A percentile compares a stretch with the other conserved stretches of the same genome.
Evolutionary conservation across 495 filamentous ascomycete species (phyloP).

Genomic region (Pyrenula aspistea): DNA sequence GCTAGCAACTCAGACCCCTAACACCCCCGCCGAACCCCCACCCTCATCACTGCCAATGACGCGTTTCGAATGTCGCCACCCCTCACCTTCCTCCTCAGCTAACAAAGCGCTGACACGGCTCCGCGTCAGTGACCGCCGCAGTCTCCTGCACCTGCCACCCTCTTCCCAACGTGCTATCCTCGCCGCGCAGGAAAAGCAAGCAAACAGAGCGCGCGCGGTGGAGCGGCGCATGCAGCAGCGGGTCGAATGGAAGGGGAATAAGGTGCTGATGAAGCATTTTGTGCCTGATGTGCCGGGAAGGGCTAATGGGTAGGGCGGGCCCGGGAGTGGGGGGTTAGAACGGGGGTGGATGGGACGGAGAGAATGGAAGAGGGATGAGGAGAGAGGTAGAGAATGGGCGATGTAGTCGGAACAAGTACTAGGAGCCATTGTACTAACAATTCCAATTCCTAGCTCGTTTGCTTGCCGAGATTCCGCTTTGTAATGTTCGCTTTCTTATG

Average conservation of each 20-base stretch:
- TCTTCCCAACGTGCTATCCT: conserved; percentile 18
- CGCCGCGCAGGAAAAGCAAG: conserved; percentile 14
- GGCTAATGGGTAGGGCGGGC: background rate
- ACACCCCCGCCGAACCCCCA: no score
- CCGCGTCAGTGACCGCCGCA: conserved; percentile 14
- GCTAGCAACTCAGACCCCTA: conserved; percentile 3
- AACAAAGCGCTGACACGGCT: conserved; percentile 14
- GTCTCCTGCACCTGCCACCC: conserved; percentile 14
- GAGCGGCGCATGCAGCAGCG: conserved; percentile 8
- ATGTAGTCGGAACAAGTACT: no score
- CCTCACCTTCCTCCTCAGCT: conserved; percentile 4
- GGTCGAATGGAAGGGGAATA: conserved; percentile 16
- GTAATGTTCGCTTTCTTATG: no score
- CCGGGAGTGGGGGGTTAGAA: no score
- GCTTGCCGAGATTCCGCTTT: no score
- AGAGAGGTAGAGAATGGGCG: no score
- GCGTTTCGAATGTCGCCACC: conserved; percentile 8
- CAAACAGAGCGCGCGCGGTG: conserved; percentile 15
- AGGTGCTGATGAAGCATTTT: conserved; percentile 3
- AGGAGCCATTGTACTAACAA: no score
- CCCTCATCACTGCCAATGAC: conserved; percentile 6
- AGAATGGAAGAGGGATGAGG: no score
- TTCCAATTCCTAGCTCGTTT: no score
- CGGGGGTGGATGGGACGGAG: no score
- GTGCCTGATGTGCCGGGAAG: background rate